These are phyloP conservation scores for Cryptococcus sp. DNA, from an alignment of 1,284 basidiomycete genomes.

Conservation along the genomic window DNA sequence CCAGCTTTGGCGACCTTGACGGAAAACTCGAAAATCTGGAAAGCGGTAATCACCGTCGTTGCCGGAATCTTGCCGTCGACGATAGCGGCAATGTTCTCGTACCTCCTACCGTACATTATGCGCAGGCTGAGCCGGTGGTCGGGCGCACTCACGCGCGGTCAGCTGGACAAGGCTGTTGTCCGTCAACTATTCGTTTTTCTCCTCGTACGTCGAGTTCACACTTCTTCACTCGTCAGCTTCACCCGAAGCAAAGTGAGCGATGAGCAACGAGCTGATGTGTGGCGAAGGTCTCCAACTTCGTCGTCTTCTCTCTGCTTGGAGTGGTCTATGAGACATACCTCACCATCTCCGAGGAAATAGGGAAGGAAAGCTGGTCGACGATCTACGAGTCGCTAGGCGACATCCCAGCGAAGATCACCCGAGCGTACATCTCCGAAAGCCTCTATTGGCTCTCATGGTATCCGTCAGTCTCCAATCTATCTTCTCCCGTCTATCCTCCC, in stretches of 20 bases:
- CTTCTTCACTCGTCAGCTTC: no score
- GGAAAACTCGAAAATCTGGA: conserved; percentile 26
- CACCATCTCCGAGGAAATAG: conserved; percentile 29
- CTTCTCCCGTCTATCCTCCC: neutral
- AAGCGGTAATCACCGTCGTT: conserved; percentile 28
- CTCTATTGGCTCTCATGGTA: conserved; percentile 46
- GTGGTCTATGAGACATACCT: conserved; percentile 37
- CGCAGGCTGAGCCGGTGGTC: conserved; percentile 34
- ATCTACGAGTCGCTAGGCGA: conserved; percentile 31
- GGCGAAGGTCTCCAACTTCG: conserved; percentile 36
- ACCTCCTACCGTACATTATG: conserved; percentile 39
- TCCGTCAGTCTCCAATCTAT: conserved; percentile 26
- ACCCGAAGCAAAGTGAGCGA: no score
- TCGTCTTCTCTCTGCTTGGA: conserved; percentile 40
- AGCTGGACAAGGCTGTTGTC: conserved; percentile 40
- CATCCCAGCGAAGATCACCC: conserved; percentile 34
- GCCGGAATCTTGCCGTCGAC: conserved; percentile 34
- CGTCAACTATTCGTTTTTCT: conserved; percentile 37
- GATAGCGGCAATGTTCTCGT: conserved; percentile 34
- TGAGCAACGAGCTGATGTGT: neutral
- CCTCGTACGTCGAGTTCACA: conserved; percentile 19
- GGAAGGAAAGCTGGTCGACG: conserved; percentile 19
- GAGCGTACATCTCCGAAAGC: conserved; percentile 43
- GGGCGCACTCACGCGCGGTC: conserved; percentile 35
- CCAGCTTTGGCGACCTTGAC: conserved; percentile 19